Conservation (phyloP, 75 land plant genomes). For the Selaginella tamariscina region DNA sequence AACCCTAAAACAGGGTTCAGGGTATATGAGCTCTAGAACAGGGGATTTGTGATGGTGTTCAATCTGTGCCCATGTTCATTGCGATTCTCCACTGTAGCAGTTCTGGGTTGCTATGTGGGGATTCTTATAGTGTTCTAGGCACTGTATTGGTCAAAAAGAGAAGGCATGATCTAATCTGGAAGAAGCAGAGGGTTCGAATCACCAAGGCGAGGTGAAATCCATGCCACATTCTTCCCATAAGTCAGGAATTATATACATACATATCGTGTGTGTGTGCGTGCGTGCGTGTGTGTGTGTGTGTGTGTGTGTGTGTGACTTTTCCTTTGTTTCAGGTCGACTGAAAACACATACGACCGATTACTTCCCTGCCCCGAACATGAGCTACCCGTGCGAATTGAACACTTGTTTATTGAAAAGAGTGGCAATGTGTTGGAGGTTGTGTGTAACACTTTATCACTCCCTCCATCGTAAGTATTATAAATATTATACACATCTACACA, state of each 20-base stretch:
- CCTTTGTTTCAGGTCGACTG: background rate
- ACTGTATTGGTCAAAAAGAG: background rate
- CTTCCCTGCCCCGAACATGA: slow-evolving; percentile 68
- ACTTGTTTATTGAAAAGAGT: slow-evolving; percentile 58
- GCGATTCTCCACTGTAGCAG: no score
- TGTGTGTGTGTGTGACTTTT: no score
- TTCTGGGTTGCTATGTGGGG: no score
- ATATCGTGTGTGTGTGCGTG: no score
- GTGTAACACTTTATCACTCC: slow-evolving; percentile 53
- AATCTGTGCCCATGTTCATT: no score
- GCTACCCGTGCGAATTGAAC: slow-evolving; percentile 62
- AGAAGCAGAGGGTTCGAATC: background rate
- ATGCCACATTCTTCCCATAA: no score
- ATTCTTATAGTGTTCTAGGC: background rate
- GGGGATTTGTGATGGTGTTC: no score
- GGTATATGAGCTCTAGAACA: no score
- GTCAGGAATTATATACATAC: no score
- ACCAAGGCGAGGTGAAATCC: slow-evolving; percentile 1
- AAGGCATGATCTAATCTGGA: background rate
- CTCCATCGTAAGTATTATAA: slow-evolving; percentile 54
- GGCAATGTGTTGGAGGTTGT: slow-evolving; percentile 63
- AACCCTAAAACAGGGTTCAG: background rate
- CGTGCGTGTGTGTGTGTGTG: no score
- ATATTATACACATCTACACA: background rate
- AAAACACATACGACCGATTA: slow-evolving; percentile 35